phyloP scores from a whole-genome alignment of 2,329 filamentous ascomycete species.

The Arthrinium phaeospermum region DNA sequence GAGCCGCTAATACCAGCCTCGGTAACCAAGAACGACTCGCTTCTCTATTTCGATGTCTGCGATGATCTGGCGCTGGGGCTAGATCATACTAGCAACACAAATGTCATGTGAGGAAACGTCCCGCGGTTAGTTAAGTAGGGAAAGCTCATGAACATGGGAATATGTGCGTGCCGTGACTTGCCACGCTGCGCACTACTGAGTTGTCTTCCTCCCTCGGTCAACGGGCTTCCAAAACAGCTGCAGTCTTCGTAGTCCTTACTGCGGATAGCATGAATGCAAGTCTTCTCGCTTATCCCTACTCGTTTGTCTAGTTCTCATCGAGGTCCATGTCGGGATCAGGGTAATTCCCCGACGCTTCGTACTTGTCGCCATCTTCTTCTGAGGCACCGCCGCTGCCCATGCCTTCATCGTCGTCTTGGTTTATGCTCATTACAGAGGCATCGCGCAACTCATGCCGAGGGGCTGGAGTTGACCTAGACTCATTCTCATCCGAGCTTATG shows the following conservation, averaged over 20 bases:
- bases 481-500: not conserved
- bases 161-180: too few relatives aligned
- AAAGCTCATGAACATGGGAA: not conserved
- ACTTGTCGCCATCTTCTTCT: not conserved
- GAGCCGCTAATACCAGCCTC: not conserved
- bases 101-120: too few relatives aligned
- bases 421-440: not conserved
- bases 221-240: too few relatives aligned
- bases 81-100: not conserved
- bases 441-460: not conserved
- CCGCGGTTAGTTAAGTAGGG: too few relatives aligned
- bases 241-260: not conserved
- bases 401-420: not conserved
- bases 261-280: not conserved
- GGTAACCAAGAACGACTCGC: not conserved
- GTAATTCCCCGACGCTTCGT: not conserved
- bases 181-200: too few relatives aligned
- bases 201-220: too few relatives aligned
- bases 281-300: not conserved
- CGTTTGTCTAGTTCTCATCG: not conserved
- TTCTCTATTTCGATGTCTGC: not conserved
- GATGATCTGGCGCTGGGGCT: not conserved
- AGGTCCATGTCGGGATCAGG: not conserved
- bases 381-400: not conserved
- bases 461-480: not conserved